Evolutionary conservation across 768 basidiomycete genomes (phyloP).

Genomic region (Cubamyces sp.): DNA sequence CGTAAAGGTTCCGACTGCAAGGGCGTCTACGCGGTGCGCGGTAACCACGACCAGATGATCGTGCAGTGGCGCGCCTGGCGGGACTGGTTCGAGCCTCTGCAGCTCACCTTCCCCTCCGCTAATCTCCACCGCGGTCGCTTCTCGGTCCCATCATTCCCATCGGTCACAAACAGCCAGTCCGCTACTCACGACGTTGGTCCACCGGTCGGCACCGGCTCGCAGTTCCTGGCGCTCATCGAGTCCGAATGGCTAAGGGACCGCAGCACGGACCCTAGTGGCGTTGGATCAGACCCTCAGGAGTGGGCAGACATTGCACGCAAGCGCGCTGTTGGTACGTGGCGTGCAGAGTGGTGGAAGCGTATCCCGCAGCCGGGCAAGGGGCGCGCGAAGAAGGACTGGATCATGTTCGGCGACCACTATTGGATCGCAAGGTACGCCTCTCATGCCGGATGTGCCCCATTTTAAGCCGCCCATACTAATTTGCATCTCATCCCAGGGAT

Average conservation of each 20-base stretch:
- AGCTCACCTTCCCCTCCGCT: conserved; percentile 25
- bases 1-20: conserved; percentile 17
- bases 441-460: conserved; percentile 3
- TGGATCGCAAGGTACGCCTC: conserved; percentile 59
- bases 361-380: conserved; percentile 34
- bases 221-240: conserved; percentile 63
- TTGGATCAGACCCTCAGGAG: conserved; percentile 38
- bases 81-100: conserved; percentile 62
- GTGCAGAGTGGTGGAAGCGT: conserved; percentile 38
- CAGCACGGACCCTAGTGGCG: conserved; percentile 36
- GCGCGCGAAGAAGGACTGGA: conserved; percentile 56
- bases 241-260: conserved; percentile 42
- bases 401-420: conserved; percentile 78
- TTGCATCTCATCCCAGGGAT: conserved; percentile 36
- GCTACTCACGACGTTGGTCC: conserved; percentile 19
- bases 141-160: conserved; percentile 5
- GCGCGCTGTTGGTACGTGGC: conserved; percentile 32
- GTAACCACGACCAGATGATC: conserved; percentile 92
- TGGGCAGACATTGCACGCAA: conserved; percentile 45
- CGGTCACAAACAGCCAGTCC: conserved; percentile 2
- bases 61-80: conserved; percentile 91
- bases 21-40: conserved; percentile 75
- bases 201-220: conserved; percentile 30
- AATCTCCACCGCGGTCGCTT: conserved; percentile 2
- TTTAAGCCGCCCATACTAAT: conserved; percentile 11